Conservation (phyloP, 768 basidiomycete genomes). For the Pleurotus eryngii region DNA sequence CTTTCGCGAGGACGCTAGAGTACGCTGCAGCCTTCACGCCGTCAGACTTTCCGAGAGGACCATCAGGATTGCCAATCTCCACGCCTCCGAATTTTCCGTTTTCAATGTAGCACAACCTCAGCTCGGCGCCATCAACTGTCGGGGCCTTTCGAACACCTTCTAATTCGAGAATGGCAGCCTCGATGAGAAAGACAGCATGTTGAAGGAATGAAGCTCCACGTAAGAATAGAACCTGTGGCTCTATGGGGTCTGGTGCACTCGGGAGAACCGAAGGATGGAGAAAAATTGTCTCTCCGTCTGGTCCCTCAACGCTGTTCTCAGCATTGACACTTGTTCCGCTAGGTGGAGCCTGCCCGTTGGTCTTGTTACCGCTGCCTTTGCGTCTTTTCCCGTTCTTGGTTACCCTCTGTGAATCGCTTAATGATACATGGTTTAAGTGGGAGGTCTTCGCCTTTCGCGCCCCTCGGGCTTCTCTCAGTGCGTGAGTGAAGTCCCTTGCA, state of each 20-base stretch:
- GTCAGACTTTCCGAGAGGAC: slow-evolving; percentile 60
- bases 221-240: slow-evolving; percentile 79
- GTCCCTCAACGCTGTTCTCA: slow-evolving; percentile 43
- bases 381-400: slow-evolving; percentile 50
- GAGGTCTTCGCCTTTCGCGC: slow-evolving; percentile 60
- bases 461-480: slow-evolving; percentile 73
- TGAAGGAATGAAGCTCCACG: slow-evolving; percentile 83
- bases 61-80: slow-evolving; percentile 78
- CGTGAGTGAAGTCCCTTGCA: slow-evolving; percentile 77
- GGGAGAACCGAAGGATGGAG: slow-evolving; percentile 74
- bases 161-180: slow-evolving; percentile 63
- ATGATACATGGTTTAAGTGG: slow-evolving; percentile 30
- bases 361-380: slow-evolving; percentile 40
- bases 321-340: slow-evolving; percentile 55
- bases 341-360: slow-evolving; percentile 65
- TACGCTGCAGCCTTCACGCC: slow-evolving; percentile 67
- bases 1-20: slow-evolving; percentile 50
- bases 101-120: slow-evolving; percentile 73
- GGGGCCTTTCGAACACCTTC: slow-evolving; percentile 64
- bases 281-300: slow-evolving; percentile 48
- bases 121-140: slow-evolving; percentile 66
- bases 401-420: slow-evolving; percentile 32
- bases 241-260: slow-evolving; percentile 83
- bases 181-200: slow-evolving; percentile 72
- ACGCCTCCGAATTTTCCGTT: slow-evolving; percentile 81